Percentiles rank a stretch among this genome's conserved stretches.
phyloP scores from a whole-genome alignment of 1,284 basidiomycete species.

The Coniophora puteana region DNA sequence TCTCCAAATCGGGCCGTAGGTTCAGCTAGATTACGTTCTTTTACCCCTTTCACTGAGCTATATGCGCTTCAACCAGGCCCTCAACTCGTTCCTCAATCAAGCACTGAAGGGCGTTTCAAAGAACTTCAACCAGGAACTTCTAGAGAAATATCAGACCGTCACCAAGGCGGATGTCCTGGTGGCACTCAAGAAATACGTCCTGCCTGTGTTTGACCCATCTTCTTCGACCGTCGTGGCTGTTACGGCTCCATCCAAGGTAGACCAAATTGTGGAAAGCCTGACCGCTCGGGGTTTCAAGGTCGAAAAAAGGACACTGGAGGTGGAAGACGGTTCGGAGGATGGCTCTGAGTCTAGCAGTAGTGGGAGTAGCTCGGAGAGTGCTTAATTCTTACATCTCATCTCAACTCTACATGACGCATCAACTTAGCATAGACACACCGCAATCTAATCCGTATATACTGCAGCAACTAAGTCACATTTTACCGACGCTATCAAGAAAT shows the following conservation, averaged over 20 bases:
- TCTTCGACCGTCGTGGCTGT: conserved; percentile 82
- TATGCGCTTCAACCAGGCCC: conserved; percentile 45
- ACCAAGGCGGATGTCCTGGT: conserved; percentile 74
- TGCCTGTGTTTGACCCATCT: conserved; percentile 82
- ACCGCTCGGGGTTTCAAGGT: conserved; percentile 74
- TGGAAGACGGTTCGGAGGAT: conserved; percentile 41
- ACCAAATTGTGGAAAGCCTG: conserved; percentile 69
- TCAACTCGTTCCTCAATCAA: conserved; percentile 83
- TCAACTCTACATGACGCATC: conserved; percentile 2
- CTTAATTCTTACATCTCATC: conserved; percentile 9
- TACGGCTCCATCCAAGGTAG: conserved; percentile 77
- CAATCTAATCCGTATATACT: conserved; percentile 1
- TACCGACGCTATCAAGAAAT: background rate
- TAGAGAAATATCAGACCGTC: conserved; percentile 78
- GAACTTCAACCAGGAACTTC: conserved; percentile 68
- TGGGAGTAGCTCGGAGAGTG: conserved; percentile 22
- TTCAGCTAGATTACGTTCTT: no score
- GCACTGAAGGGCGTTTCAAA: conserved; percentile 78
- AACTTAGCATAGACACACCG: conserved; percentile 4
- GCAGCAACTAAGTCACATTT: background rate
- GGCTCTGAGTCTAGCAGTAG: conserved; percentile 32
- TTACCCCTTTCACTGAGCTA: background rate
- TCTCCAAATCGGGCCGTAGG: conserved; percentile 83
- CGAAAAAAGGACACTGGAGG: conserved; percentile 66
- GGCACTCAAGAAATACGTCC: conserved; percentile 72